Conservation (phyloP, 164 flowering plant species). For the Litsea cubeba region DNA sequence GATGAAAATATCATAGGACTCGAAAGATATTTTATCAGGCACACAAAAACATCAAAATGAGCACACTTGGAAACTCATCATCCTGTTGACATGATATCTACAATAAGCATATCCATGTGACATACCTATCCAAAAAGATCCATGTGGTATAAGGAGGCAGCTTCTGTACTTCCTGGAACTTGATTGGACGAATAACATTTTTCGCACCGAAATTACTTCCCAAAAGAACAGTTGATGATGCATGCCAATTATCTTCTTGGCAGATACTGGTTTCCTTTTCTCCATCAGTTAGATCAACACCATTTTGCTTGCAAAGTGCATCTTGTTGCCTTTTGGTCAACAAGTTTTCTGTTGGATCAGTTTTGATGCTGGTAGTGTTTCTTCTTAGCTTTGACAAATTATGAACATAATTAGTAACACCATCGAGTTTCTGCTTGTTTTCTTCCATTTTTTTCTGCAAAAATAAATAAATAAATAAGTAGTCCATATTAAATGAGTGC, state of each 20-base stretch:
- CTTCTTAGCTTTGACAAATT: constrained; percentile 45
- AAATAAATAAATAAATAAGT: not conserved
- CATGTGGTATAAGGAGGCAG: constrained; percentile 96
- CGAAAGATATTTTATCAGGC: no score
- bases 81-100: not conserved
- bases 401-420: constrained; percentile 39
- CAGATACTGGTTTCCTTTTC: constrained; percentile 43
- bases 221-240: constrained; percentile 61
- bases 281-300: constrained; percentile 38
- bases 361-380: constrained; percentile 11
- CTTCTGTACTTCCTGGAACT: constrained; percentile 67
- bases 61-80: not conserved
- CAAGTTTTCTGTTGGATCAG: constrained; percentile 31
- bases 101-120: constrained; percentile 2
- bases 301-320: constrained; percentile 61
- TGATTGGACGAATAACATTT: constrained; percentile 67
- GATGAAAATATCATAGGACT: no score
- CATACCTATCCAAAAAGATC: constrained; percentile 92
- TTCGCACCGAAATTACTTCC: constrained; percentile 67
- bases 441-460: constrained; percentile 75
- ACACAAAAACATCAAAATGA: not conserved
- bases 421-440: constrained; percentile 51
- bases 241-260: constrained; percentile 55
- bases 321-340: constrained; percentile 71
- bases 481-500: not conserved